Evolutionary conservation across 2,329 filamentous ascomycete species (phyloP).

Genomic region (Pezizomycotina sp.): DNA sequence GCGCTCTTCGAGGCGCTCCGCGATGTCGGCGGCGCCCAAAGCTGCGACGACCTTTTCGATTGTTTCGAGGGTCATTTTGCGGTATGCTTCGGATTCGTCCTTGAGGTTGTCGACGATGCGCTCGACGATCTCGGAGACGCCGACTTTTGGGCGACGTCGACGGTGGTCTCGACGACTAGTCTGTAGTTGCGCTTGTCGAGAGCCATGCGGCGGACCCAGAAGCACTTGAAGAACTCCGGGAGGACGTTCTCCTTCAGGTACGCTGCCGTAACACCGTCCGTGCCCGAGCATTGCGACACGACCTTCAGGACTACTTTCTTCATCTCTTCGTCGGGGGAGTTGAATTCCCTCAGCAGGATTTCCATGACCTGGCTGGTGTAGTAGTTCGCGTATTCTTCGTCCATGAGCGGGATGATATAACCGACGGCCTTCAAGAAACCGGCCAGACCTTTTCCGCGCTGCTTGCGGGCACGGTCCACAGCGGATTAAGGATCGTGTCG

Average conservation of each 20-base stretch:
- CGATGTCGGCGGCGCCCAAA: constrained; percentile 83
- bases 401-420: constrained; percentile 97
- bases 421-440: constrained; percentile 95
- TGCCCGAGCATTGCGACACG: constrained; percentile 84
- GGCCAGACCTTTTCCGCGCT: constrained; percentile 86
- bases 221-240: constrained; percentile 94
- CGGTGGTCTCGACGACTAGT: constrained; percentile 94
- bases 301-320: constrained; percentile 98
- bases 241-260: constrained; percentile 93
- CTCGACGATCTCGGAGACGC: constrained; percentile 85
- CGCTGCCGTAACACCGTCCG: constrained; percentile 81
- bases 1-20: constrained; percentile 78
- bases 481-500: constrained; percentile 87
- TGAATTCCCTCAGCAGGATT: constrained; percentile 86
- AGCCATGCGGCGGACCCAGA: constrained; percentile 95
- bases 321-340: constrained; percentile 97
- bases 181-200: constrained; percentile 94
- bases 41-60: constrained; percentile 92
- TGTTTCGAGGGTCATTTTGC: constrained; percentile 98
- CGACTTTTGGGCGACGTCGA: constrained; percentile 94
- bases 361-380: constrained; percentile 99
- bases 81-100: constrained; percentile 92
- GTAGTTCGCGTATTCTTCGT: constrained; percentile 98
- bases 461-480: constrained; percentile 92
- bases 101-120: constrained; percentile 89